These are phyloP conservation scores for Acacia concinna DNA, from an alignment of 331 rosid species.

Conservation along the genomic window DNA sequence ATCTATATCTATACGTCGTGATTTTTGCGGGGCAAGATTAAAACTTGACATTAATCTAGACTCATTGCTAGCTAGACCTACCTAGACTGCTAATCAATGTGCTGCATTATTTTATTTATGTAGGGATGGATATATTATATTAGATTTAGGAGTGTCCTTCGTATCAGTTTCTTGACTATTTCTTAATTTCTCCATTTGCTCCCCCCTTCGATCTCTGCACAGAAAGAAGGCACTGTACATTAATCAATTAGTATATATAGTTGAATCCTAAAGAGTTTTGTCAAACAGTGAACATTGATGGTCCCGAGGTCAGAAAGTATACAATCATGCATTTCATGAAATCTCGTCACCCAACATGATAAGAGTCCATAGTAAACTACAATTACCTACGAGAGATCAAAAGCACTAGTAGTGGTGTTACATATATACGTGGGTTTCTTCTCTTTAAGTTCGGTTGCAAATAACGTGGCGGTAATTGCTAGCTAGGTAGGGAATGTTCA, in stretches of 20 bases:
- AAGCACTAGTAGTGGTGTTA: background rate
- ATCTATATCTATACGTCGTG: too few species aligned
- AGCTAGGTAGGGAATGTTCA: background rate
- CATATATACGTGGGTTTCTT: background rate
- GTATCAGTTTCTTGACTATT: background rate
- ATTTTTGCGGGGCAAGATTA: background rate
- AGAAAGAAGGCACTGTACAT: slow-evolving; percentile 1
- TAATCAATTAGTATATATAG: background rate
- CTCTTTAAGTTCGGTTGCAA: background rate
- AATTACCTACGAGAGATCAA: slow-evolving; percentile 1
- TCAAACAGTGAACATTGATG: slow-evolving; percentile 14
- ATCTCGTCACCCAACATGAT: background rate
- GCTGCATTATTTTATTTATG: background rate
- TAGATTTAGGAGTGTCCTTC: background rate
- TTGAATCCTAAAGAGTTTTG: slow-evolving; percentile 23
- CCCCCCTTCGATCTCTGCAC: background rate
- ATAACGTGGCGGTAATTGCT: background rate
- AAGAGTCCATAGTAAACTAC: background rate
- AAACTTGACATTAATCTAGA: background rate
- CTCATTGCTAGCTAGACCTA: background rate
- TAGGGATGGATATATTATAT: background rate
- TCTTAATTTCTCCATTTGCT: background rate
- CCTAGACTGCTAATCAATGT: background rate
- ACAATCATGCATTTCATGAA: background rate
- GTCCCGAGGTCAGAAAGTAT: background rate